A percentile compares a stretch with the other conserved stretches of the same genome.
phyloP scores from a whole-genome alignment of 305 asterid genomes.

The Plantago lanceolata region DNA sequence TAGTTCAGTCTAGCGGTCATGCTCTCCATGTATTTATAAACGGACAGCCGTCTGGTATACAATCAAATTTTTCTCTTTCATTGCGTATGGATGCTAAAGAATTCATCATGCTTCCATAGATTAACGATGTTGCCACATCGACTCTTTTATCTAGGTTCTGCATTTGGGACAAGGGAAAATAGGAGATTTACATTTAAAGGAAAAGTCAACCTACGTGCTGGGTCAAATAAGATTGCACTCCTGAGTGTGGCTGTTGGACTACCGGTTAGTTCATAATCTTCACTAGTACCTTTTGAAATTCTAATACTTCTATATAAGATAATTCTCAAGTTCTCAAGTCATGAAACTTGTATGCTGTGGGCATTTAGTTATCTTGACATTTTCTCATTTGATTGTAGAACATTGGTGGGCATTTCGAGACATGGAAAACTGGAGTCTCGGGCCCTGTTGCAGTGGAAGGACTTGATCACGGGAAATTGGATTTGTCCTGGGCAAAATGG shows the following conservation, averaged over 20 bases:
- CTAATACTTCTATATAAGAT: background rate
- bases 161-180: constrained; percentile 75
- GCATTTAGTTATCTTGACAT: constrained; percentile 11
- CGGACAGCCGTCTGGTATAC: constrained; percentile 70
- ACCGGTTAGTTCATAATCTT: constrained; percentile 58
- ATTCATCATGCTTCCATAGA: background rate
- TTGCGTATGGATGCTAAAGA: background rate
- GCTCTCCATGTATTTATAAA: constrained; percentile 79
- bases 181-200: constrained; percentile 60
- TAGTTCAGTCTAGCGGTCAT: constrained; percentile 78
- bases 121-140: constrained; percentile 1
- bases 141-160: constrained; percentile 55
- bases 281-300: background rate
- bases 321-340: background rate
- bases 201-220: constrained; percentile 60
- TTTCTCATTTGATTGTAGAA: constrained; percentile 40
- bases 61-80: constrained; percentile 8
- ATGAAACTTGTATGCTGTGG: constrained; percentile 1
- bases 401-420: constrained; percentile 77
- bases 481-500: constrained; percentile 86
- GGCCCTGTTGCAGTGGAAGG: constrained; percentile 88
- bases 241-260: constrained; percentile 95
- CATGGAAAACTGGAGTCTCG: constrained; percentile 74
- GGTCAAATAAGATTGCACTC: constrained; percentile 68
- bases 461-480: constrained; percentile 70